phyloP scores from a whole-genome alignment of 495 filamentous ascomycete species.

The Penicillium arizonense region DNA sequence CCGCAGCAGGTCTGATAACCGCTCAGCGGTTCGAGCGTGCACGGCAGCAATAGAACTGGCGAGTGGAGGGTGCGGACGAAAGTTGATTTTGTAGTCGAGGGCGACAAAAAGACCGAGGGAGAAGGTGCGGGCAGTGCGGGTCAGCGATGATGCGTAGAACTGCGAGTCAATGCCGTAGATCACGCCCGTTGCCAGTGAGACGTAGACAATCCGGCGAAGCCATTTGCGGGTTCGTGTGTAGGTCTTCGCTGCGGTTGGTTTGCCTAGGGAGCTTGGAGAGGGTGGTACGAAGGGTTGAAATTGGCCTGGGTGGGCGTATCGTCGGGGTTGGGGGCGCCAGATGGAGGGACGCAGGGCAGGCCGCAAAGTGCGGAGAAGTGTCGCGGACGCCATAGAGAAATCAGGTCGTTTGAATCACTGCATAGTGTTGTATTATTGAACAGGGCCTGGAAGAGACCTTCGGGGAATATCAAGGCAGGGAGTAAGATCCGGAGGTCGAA shows the following conservation, averaged over 20 bases:
- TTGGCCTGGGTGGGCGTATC: slow-evolving; percentile 29
- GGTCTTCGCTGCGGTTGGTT: slow-evolving; percentile 60
- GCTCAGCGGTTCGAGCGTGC: slow-evolving; percentile 79
- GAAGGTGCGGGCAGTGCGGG: slow-evolving; percentile 81
- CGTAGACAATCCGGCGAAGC: slow-evolving; percentile 66
- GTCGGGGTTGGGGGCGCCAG: slow-evolving; percentile 13
- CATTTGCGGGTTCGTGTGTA: slow-evolving; percentile 71
- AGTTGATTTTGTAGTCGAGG: slow-evolving; percentile 95
- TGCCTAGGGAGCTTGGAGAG: slow-evolving; percentile 74
- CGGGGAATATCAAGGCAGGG: background rate
- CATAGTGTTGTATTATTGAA: slow-evolving; percentile 1
- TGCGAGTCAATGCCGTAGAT: slow-evolving; percentile 67
- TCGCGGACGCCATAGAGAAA: slow-evolving; percentile 26
- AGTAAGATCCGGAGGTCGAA: slow-evolving; percentile 1
- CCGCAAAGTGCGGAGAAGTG: slow-evolving; percentile 27
- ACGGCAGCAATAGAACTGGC: slow-evolving; percentile 66
- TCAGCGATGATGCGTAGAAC: slow-evolving; percentile 73
- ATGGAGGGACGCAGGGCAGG: slow-evolving; percentile 9
- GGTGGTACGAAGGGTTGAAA: slow-evolving; percentile 80
- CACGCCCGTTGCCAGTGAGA: slow-evolving; percentile 56
- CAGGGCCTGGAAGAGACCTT: background rate
- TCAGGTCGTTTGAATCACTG: slow-evolving; percentile 9
- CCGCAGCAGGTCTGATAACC: slow-evolving; percentile 73
- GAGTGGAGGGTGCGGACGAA: slow-evolving; percentile 70
- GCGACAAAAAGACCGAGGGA: slow-evolving; percentile 76